Percentiles rank a stretch among this genome's conserved stretches.
Evolutionary conservation across 805 yeast genomes (phyloP).

Genomic region (Myxozyma kluyveri): DNA sequence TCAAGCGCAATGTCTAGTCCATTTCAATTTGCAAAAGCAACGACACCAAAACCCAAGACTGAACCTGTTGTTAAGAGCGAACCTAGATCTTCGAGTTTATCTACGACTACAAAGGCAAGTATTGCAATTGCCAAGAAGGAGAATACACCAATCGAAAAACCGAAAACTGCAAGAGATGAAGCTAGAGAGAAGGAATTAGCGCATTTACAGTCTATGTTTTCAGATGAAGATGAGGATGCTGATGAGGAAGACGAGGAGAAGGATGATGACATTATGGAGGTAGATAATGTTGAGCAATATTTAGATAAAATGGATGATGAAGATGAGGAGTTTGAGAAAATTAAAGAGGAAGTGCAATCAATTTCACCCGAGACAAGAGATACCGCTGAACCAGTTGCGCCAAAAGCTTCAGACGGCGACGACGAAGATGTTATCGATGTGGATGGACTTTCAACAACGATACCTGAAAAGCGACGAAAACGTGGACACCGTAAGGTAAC

Average conservation of each 20-base stretch:
- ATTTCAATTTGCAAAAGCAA: slow-evolving; percentile 7
- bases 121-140: background rate
- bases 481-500: slow-evolving; percentile 17
- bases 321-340: background rate
- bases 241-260: slow-evolving; percentile 8
- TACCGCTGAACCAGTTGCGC: background rate
- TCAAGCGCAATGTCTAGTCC: slow-evolving; percentile 7
- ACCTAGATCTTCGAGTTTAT: background rate
- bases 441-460: no score
- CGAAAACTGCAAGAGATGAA: background rate
- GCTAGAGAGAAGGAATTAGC: background rate
- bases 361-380: background rate
- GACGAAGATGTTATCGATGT: background rate
- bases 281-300: background rate
- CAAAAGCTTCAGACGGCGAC: background rate
- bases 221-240: slow-evolving; percentile 9
- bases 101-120: background rate
- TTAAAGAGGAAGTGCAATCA: background rate
- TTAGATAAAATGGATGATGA: background rate
- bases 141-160: background rate
- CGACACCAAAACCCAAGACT: slow-evolving; percentile 4
- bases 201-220: slow-evolving; percentile 13
- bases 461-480: slow-evolving; percentile 4
- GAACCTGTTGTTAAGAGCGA: background rate
- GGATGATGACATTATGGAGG: slow-evolving; percentile 2